Conservation (phyloP, 352 stramenopile species). For the Globisporangium parvum region DNA sequence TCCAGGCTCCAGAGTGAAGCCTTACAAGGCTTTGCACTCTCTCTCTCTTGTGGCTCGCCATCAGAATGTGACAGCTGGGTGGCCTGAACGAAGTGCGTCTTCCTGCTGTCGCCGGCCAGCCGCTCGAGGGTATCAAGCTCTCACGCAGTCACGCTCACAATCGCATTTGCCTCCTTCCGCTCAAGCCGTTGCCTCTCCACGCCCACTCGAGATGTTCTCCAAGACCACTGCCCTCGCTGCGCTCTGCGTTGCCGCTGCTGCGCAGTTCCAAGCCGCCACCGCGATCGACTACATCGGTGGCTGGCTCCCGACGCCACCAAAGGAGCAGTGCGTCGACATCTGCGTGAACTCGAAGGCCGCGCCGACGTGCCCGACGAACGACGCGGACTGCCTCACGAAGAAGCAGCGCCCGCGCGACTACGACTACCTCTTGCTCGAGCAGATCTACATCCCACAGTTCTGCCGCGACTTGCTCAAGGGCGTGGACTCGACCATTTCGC, state of each 20-base stretch:
- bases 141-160: slow-evolving; percentile 1
- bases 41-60: too few species aligned
- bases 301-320: slow-evolving; percentile 40
- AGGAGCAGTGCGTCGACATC: slow-evolving; percentile 69
- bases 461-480: slow-evolving; percentile 70
- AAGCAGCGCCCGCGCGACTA: slow-evolving; percentile 63
- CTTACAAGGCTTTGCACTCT: too few species aligned
- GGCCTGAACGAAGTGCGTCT: too few species aligned
- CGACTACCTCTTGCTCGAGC: slow-evolving; percentile 72
- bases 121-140: too few species aligned
- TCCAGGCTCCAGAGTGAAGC: too few species aligned
- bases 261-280: slow-evolving; percentile 9
- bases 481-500: slow-evolving; percentile 70
- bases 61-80: too few species aligned
- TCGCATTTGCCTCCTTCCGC: slow-evolving; percentile 3
- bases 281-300: slow-evolving; percentile 57
- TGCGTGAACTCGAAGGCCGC: slow-evolving; percentile 54
- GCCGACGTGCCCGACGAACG: slow-evolving; percentile 48
- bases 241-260: slow-evolving; percentile 6
- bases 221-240: slow-evolving; percentile 12
- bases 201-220: slow-evolving; percentile 8
- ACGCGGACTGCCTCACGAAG: slow-evolving; percentile 52
- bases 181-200: background rate
- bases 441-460: slow-evolving; percentile 78
- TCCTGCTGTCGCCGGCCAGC: too few species aligned